Evolutionary conservation across 176 grass and related monocot genomes (phyloP).

Genomic region (Secale cereale): DNA sequence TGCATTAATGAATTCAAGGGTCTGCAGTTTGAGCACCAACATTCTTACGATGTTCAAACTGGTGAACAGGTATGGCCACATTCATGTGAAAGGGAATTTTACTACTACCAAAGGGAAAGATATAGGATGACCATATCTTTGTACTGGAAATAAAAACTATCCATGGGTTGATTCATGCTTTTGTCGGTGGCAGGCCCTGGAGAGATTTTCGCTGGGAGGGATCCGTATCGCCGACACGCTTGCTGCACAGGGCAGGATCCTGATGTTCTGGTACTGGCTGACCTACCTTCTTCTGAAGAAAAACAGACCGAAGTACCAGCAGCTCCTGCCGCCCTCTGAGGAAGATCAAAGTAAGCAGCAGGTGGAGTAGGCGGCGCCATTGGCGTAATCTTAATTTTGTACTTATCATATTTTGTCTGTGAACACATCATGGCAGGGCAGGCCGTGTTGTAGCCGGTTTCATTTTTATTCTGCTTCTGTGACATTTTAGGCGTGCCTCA

Average conservation of each 20-base stretch:
- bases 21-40: constrained; percentile 79
- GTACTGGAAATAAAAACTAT: no score
- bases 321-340: constrained; percentile 43
- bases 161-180: no score
- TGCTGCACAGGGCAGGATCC: constrained; percentile 72
- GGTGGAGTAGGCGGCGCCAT: background rate
- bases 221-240: constrained; percentile 58
- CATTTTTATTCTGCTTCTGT: background rate
- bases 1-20: constrained; percentile 93
- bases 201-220: constrained; percentile 81
- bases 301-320: constrained; percentile 89
- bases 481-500: background rate
- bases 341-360: constrained; percentile 37
- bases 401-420: background rate
- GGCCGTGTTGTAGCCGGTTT: background rate
- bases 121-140: no score
- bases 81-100: background rate
- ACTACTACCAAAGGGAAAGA: no score
- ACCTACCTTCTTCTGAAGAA: constrained; percentile 91
- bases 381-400: background rate
- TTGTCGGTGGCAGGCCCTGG: constrained; percentile 55
- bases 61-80: constrained; percentile 78
- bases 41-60: constrained; percentile 80
- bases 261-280: constrained; percentile 90
- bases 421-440: background rate